Percentiles rank a stretch among this genome's conserved stretches.
Conservation (phyloP, 352 stramenopile species). For the Phytophthora boehmeriae region DNA sequence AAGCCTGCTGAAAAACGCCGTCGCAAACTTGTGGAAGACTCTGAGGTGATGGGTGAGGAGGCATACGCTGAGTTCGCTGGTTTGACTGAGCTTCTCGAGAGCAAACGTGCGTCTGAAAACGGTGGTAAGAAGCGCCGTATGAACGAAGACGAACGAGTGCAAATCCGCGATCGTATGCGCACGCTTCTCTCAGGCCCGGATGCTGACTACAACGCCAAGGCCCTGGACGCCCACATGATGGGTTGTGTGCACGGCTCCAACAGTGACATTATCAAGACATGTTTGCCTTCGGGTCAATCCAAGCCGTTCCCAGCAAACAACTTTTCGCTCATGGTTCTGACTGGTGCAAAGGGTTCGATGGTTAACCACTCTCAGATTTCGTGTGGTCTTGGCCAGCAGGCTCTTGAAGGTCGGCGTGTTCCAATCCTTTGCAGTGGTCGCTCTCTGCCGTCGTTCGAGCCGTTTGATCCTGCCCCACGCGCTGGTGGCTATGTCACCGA, state of each 20-base stretch:
- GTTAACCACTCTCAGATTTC: slow-evolving; percentile 99
- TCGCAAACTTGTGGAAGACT: slow-evolving; percentile 88
- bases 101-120: slow-evolving; percentile 60
- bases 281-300: slow-evolving; percentile 96
- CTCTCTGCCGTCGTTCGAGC: slow-evolving; percentile 98
- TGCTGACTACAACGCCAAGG: slow-evolving; percentile 74
- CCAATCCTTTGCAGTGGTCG: slow-evolving; percentile 97
- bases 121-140: slow-evolving; percentile 79
- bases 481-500: slow-evolving; percentile 99
- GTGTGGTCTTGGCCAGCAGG: slow-evolving; percentile 99
- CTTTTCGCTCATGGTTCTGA: slow-evolving; percentile 99
- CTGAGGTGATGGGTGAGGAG: slow-evolving; percentile 80
- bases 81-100: slow-evolving; percentile 66
- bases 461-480: slow-evolving; percentile 97
- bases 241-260: slow-evolving; percentile 90
- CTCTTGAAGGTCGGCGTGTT: slow-evolving; percentile 98
- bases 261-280: slow-evolving; percentile 99
- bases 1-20: slow-evolving; percentile 92
- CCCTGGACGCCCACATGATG: slow-evolving; percentile 91
- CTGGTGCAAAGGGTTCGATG: slow-evolving; percentile 99
- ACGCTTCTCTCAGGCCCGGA: slow-evolving; percentile 73
- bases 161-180: slow-evolving; percentile 82
- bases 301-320: slow-evolving; percentile 99
- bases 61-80: slow-evolving; percentile 87
- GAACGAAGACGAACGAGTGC: slow-evolving; percentile 76